Percentiles rank a stretch among this genome's conserved stretches.
These are phyloP conservation scores for Pelomyxa schiedti DNA, from an alignment of 78 protist species.

Conservation along the genomic window DNA sequence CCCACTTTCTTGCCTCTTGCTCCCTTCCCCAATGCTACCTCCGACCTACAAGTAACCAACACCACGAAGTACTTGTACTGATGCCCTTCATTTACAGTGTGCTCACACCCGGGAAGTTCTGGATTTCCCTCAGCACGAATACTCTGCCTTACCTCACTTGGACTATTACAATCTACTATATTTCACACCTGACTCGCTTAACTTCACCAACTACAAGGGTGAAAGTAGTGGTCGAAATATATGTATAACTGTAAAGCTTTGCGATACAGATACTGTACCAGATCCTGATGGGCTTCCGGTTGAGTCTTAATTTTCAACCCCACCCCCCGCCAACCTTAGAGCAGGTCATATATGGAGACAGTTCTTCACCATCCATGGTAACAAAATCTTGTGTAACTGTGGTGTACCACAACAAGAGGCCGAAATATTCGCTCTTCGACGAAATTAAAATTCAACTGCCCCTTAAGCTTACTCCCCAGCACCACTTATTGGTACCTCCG, in stretches of 20 bases:
- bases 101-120: not conserved
- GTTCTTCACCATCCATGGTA: not conserved
- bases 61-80: too few species aligned
- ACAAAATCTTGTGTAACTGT: not conserved
- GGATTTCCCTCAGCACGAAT: not conserved
- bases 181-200: not conserved
- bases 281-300: not conserved
- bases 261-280: not conserved
- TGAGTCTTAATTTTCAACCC: not conserved
- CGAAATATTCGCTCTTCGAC: not conserved
- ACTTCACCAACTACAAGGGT: slow-evolving; percentile 1
- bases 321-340: not conserved
- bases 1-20: too few species aligned
- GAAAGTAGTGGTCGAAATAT: not conserved
- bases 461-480: not conserved
- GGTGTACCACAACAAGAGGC: not conserved
- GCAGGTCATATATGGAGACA: not conserved
- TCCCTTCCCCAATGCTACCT: too few species aligned
- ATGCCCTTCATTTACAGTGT: too few species aligned
- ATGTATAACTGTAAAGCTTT: not conserved
- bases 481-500: not conserved
- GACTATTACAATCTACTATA: not conserved
- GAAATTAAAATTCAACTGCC: slow-evolving; percentile 1
- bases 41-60: too few species aligned
- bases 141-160: not conserved